A percentile compares a stretch with the other conserved stretches of the same genome.
Conservation (phyloP, 2,329 filamentous ascomycete genomes). For the Colletotrichum navitas region DNA sequence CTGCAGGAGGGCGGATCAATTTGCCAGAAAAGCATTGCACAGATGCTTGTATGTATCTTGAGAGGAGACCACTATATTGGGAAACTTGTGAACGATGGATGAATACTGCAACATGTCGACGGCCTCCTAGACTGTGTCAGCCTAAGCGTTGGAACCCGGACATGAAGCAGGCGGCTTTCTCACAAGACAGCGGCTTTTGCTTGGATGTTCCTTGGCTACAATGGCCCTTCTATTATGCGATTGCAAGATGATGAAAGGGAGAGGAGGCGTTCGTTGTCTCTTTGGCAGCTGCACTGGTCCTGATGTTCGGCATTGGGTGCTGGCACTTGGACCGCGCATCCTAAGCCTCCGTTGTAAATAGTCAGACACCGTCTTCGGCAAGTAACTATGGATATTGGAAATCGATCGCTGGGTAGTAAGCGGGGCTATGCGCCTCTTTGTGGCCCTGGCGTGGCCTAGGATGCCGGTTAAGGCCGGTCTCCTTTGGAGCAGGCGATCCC, state of each 20-base stretch:
- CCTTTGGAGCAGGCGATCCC: conserved; percentile 5
- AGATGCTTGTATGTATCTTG: not conserved
- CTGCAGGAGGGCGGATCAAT: not conserved
- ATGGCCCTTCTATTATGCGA: not conserved
- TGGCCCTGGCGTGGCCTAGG: conserved; percentile 28
- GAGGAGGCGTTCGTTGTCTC: conserved; percentile 21
- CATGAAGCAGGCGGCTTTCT: conserved; percentile 11
- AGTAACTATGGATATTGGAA: not conserved
- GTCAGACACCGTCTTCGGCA: conserved; percentile 23
- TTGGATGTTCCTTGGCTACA: not conserved
- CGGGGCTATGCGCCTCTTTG: conserved; percentile 10
- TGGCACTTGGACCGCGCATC: conserved; percentile 21
- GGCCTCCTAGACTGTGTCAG: conserved; percentile 2
- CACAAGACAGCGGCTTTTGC: not conserved
- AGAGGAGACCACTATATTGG: not conserved
- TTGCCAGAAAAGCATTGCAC: not conserved
- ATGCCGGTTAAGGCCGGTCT: conserved; percentile 8
- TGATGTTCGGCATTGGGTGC: not conserved
- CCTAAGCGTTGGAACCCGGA: conserved; percentile 6
- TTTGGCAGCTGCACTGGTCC: conserved; percentile 5
- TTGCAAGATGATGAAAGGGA: not conserved
- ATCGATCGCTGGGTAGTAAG: conserved; percentile 19
- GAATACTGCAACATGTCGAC: not conserved
- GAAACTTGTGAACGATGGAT: not conserved
- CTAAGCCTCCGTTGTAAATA: conserved; percentile 20